phyloP scores from a whole-genome alignment of 768 basidiomycete genomes.

The Lactarius indigo region DNA sequence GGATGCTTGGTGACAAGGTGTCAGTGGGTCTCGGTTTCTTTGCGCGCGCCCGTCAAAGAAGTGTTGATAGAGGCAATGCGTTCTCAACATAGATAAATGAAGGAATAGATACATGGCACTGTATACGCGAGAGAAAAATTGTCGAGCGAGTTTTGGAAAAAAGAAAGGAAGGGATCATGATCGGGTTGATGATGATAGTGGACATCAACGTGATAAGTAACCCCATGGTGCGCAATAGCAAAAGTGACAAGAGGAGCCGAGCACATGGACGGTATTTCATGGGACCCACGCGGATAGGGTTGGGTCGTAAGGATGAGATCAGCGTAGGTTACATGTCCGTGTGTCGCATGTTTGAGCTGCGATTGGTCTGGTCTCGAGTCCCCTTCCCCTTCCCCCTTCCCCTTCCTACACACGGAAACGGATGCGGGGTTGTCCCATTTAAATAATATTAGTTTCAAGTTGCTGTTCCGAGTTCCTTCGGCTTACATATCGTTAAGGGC shows the following conservation, averaged over 20 bases:
- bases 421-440: background rate
- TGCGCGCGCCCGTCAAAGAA: background rate
- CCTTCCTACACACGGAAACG: background rate
- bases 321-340: background rate
- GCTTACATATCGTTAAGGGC: constrained; percentile 6
- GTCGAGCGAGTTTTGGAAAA: background rate
- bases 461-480: background rate
- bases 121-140: background rate
- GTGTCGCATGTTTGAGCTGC: background rate
- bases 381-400: background rate
- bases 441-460: background rate
- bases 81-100: background rate
- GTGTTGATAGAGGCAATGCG: background rate
- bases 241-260: background rate
- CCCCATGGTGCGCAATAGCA: background rate
- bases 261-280: background rate
- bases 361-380: background rate
- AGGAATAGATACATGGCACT: background rate
- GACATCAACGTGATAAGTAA: background rate
- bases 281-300: background rate
- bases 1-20: background rate
- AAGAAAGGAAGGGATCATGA: background rate
- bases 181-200: background rate
- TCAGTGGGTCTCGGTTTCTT: background rate
- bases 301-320: background rate